phyloP scores from a whole-genome alignment of 2,329 filamentous ascomycete species.

The Chaetothyriales sp. region DNA sequence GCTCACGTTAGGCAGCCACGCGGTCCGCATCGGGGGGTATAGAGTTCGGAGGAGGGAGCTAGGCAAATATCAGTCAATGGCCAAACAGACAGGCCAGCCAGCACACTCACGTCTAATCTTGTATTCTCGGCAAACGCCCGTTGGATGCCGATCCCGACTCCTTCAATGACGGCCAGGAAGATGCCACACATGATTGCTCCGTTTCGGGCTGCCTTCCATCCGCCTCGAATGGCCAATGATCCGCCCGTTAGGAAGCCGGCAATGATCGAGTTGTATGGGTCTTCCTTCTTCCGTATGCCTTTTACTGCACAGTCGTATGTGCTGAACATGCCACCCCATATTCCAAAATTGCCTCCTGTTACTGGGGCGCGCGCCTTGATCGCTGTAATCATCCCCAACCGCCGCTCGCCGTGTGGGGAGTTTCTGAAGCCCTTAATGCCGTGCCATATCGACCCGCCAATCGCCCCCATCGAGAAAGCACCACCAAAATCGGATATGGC shows the following conservation, averaged over 20 bases:
- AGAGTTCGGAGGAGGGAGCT: conserved; percentile 18
- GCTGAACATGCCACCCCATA: conserved; percentile 92
- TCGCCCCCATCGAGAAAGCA: conserved; percentile 79
- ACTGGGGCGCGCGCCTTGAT: conserved; percentile 96
- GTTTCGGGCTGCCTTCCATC: conserved; percentile 81
- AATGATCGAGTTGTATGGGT: conserved; percentile 95
- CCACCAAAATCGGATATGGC: conserved; percentile 95
- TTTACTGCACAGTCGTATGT: conserved; percentile 96
- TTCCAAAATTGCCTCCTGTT: conserved; percentile 91
- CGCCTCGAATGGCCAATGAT: conserved; percentile 77
- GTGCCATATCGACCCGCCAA: conserved; percentile 65
- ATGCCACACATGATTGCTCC: conserved; percentile 93
- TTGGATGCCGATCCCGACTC: conserved; percentile 89
- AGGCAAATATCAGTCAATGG: not conserved
- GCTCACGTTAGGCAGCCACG: conserved; percentile 16
- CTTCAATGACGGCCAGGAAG: conserved; percentile 88
- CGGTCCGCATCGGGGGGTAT: conserved; percentile 15
- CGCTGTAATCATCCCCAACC: conserved; percentile 89
- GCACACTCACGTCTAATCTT: conserved; percentile 52
- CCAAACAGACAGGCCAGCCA: not conserved
- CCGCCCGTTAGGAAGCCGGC: conserved; percentile 95
- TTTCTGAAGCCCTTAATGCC: conserved; percentile 90
- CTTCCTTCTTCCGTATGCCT: conserved; percentile 87
- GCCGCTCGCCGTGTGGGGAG: conserved; percentile 79
- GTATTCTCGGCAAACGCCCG: conserved; percentile 86